These are phyloP conservation scores for Pyrenochaeta sp. DNA, from an alignment of 2,329 filamentous ascomycete species.

Conservation along the genomic window DNA sequence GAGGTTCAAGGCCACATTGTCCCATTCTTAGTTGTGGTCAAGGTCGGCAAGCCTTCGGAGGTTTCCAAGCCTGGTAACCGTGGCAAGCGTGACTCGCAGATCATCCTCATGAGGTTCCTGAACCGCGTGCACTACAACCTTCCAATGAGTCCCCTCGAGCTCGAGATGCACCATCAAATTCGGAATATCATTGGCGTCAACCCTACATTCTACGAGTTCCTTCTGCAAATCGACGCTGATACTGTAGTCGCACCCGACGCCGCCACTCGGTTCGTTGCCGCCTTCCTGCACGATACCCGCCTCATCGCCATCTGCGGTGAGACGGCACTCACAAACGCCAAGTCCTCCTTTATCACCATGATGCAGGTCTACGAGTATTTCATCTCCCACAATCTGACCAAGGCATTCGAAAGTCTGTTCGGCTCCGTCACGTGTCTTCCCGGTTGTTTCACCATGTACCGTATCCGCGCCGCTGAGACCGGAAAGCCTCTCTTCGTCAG, in stretches of 20 bases:
- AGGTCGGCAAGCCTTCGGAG: conserved; percentile 87
- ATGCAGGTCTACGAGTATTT: conserved; percentile 99
- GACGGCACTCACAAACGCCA: conserved; percentile 90
- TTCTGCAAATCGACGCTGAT: conserved; percentile 96
- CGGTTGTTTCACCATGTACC: conserved; percentile 99
- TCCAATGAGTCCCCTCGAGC: conserved; percentile 92
- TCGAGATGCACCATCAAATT: conserved; percentile 99
- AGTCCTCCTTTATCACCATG: conserved; percentile 94
- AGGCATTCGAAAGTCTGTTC: conserved; percentile 97
- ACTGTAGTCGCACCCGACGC: conserved; percentile 91
- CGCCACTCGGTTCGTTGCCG: conserved; percentile 87
- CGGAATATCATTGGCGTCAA: conserved; percentile 99
- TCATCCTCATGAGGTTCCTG: conserved; percentile 98
- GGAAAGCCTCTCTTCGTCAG: conserved; percentile 97
- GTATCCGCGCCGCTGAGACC: conserved; percentile 90
- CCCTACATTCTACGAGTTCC: conserved; percentile 96
- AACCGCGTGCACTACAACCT: conserved; percentile 99
- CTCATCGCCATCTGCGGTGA: conserved; percentile 96
- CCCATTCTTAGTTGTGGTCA: conserved; percentile 95
- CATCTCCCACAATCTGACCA: conserved; percentile 96
- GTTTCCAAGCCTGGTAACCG: conserved; percentile 83
- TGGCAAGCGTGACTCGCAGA: conserved; percentile 99
- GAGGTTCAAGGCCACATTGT: conserved; percentile 98
- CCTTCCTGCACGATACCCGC: conserved; percentile 90
- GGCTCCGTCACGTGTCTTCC: conserved; percentile 97